These are phyloP conservation scores for Huntiella savannae DNA, from an alignment of 2,329 filamentous ascomycete species.

Conservation along the genomic window DNA sequence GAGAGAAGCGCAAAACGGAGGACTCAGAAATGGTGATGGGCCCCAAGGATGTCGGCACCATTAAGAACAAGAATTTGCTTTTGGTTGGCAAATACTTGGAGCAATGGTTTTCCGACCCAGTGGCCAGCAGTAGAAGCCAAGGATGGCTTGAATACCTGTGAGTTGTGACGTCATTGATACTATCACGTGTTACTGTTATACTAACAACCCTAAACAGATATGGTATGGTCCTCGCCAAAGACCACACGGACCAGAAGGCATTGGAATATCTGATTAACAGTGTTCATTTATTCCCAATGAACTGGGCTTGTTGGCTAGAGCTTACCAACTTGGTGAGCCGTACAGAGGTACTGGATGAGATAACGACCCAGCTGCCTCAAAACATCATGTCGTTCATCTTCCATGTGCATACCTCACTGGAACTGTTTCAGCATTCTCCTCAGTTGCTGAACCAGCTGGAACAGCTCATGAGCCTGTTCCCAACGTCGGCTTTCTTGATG, in stretches of 20 bases:
- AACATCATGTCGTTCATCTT: constrained; percentile 92
- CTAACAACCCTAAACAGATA: constrained; percentile 31
- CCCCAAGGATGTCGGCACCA: constrained; percentile 70
- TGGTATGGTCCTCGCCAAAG: constrained; percentile 73
- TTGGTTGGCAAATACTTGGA: constrained; percentile 58
- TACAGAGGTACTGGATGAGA: constrained; percentile 62
- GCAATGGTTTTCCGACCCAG: constrained; percentile 56
- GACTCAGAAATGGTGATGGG: constrained; percentile 95
- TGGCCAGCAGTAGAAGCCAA: constrained; percentile 46
- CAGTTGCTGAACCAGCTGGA: constrained; percentile 45
- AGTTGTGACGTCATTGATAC: constrained; percentile 14
- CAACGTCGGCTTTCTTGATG: constrained; percentile 70
- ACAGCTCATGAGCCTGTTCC: constrained; percentile 69
- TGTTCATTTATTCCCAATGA: constrained; percentile 78
- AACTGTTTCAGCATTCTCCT: constrained; percentile 72
- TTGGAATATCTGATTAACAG: constrained; percentile 75
- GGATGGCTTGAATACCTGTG: constrained; percentile 84
- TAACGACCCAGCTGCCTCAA: constrained; percentile 56
- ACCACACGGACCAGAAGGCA: constrained; percentile 74
- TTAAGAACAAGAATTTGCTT: constrained; percentile 68
- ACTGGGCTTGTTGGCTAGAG: constrained; percentile 95
- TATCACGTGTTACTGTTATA: background rate
- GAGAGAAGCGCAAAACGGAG: constrained; percentile 91
- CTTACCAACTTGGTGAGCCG: constrained; percentile 62
- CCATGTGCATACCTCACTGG: constrained; percentile 74